A percentile compares a stretch with the other conserved stretches of the same genome.
Conservation (phyloP, 768 basidiomycete species). For the Rhizopogon vinicolor region DNA sequence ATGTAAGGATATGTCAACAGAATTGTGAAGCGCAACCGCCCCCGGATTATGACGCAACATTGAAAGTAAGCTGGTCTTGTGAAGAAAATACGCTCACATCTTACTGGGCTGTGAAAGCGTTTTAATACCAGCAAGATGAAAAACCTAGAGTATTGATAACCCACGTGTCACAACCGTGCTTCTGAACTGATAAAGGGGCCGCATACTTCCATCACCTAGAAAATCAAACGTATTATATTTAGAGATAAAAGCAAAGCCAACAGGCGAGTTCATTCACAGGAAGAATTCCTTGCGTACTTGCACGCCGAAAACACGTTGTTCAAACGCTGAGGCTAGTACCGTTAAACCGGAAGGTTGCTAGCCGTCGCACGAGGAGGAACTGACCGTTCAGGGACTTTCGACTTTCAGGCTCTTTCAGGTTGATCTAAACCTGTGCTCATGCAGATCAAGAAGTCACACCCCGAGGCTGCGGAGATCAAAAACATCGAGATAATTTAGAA, state of each 20-base stretch:
- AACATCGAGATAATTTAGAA: slow-evolving; percentile 5
- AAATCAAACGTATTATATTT: neutral
- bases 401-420: neutral
- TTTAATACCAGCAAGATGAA: neutral
- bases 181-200: neutral
- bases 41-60: neutral
- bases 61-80: no score
- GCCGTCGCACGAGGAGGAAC: neutral
- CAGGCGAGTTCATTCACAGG: neutral
- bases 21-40: neutral
- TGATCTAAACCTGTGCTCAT: neutral
- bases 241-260: neutral
- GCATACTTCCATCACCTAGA: neutral
- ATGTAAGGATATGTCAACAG: neutral
- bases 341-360: neutral
- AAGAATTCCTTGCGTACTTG: neutral
- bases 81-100: neutral
- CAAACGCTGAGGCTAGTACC: neutral
- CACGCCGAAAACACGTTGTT: neutral
- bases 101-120: neutral
- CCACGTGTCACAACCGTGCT: neutral
- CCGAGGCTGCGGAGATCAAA: slow-evolving; percentile 4
- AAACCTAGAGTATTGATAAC: neutral
- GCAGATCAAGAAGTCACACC: slow-evolving; percentile 1
- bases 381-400: neutral